Conservation (phyloP, 805 yeast genomes). For the Priceomyces melissophilus region DNA sequence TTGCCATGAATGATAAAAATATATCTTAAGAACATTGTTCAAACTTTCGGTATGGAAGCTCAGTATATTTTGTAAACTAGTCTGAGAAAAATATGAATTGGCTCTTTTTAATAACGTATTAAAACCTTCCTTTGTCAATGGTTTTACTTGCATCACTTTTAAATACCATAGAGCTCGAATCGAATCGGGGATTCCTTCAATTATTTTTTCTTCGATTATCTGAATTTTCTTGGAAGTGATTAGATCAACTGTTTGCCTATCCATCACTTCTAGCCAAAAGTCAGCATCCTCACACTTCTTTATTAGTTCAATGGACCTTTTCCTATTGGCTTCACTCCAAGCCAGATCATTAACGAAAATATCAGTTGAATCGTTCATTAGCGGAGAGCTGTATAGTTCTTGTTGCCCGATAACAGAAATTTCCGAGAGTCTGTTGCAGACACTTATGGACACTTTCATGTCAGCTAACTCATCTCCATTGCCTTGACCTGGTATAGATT, state of each 20-base stretch:
- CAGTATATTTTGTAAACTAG: not conserved
- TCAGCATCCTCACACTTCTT: conserved; percentile 1
- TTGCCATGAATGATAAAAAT: conserved; percentile 23
- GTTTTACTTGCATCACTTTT: conserved; percentile 28
- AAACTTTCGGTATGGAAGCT: conserved; percentile 12
- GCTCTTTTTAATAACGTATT: conserved; percentile 28
- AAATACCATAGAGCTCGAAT: conserved; percentile 31
- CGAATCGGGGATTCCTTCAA: conserved; percentile 27
- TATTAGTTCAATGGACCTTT: conserved; percentile 4
- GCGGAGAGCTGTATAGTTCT: conserved; percentile 21
- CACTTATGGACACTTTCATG: conserved; percentile 5
- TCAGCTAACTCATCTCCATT: too few species aligned
- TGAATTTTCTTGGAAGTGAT: conserved; percentile 7
- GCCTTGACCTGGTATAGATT: not conserved
- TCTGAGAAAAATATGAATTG: conserved; percentile 1
- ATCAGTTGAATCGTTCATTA: conserved; percentile 26
- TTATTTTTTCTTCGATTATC: conserved; percentile 20
- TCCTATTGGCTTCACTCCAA: conserved; percentile 8
- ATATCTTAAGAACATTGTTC: conserved; percentile 27
- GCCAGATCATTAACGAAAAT: conserved; percentile 13
- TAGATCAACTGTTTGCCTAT: conserved; percentile 12
- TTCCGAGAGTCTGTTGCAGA: conserved; percentile 18
- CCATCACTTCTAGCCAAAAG: conserved; percentile 19
- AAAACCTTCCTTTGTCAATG: conserved; percentile 28
- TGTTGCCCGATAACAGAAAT: conserved; percentile 22